Base-by-base conservation (phyloP, 495 filamentous ascomycete genomes). In the Aspergillus diversus region DNA sequence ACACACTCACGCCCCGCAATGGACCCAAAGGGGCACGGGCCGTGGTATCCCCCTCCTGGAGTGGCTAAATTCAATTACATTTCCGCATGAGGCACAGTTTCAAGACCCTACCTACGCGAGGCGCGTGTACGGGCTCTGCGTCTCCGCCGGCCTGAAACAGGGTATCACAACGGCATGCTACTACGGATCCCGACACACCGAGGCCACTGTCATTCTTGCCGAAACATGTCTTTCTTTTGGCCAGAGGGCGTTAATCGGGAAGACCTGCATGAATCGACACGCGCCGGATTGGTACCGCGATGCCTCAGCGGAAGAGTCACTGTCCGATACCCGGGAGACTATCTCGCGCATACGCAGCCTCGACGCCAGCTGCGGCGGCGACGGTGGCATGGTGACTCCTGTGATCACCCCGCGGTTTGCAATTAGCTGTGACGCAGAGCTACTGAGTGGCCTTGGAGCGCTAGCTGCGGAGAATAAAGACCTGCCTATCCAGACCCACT, bases 131-230 rank as follows among this genome's bases (percentile, higher is more conserved):
- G 57, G 75, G 3, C 62, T 69, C 17, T 84, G 84, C 61, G 82
- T 90, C 8, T 69, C 79, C 0, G 85, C 85, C 5, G 79, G 86
- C 47, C 76, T 90, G 5, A 76, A 78, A 17, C 86, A 89, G 60
- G 88, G 88, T 9, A 81, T 87, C 62, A 90, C 88, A 2, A 89
- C 84, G 1, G 88, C 88, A 0, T 80, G 81, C 7, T 90, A 90
- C 70, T 90, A 89, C 64, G 85, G 80, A 9, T 87, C 84, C 1
- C 72, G 82, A 2, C 87, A 90, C 64, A 78, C 77, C 3, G 75
- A 80, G 8, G 86, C 85, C 5, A 86, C 85, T 4, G 78, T 80
- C 21, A 81, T 87, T 46, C 81, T 90, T 8, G 87, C 86, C 0
- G 79, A 86, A 27, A 75, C 83, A 5, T 90, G 88, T 59, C 63